Evolutionary conservation across 1,284 basidiomycete genomes (phyloP).

Genomic region (Stereum hirsutum): DNA sequence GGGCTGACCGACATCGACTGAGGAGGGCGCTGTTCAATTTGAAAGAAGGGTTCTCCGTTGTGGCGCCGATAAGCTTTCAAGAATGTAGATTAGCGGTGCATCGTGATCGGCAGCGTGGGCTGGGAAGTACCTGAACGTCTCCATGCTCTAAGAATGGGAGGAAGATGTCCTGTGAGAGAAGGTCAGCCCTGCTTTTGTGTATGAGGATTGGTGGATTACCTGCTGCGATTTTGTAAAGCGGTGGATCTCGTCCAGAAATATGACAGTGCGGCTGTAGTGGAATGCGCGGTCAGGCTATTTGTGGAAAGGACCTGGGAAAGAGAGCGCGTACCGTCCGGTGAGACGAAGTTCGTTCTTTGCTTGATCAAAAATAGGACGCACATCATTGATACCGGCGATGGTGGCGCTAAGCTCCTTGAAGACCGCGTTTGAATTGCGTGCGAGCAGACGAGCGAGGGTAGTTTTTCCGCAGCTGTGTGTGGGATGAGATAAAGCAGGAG

Average conservation of each 20-base stretch:
- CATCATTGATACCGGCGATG: slow-evolving; percentile 67
- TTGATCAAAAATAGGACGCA: slow-evolving; percentile 76
- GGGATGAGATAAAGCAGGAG: background rate
- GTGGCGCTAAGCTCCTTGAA: slow-evolving; percentile 78
- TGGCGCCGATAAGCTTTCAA: slow-evolving; percentile 70
- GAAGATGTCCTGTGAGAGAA: slow-evolving; percentile 53
- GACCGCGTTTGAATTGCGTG: slow-evolving; percentile 45
- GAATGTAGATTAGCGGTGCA: too few relatives aligned
- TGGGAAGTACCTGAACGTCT: slow-evolving; percentile 55
- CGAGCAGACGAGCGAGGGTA: slow-evolving; percentile 67
- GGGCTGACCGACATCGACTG: slow-evolving; percentile 68
- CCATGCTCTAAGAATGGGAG: slow-evolving; percentile 77
- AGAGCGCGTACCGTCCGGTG: slow-evolving; percentile 45
- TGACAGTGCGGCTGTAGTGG: slow-evolving; percentile 44
- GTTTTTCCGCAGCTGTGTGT: slow-evolving; percentile 63
- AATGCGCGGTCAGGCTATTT: background rate
- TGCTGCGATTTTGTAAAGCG: slow-evolving; percentile 83
- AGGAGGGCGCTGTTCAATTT: slow-evolving; percentile 72
- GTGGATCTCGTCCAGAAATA: slow-evolving; percentile 87
- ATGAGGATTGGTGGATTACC: slow-evolving; percentile 24
- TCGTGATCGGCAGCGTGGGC: too few relatives aligned
- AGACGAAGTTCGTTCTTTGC: slow-evolving; percentile 65
- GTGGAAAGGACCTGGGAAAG: background rate
- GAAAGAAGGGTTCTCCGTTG: slow-evolving; percentile 91
- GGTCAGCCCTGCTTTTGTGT: too few relatives aligned